Evolutionary conservation across 139 green algal species (phyloP), one percentile per base, ranked within the genome.

Genomic region (Tetradesmus lagerheimii): DNA sequence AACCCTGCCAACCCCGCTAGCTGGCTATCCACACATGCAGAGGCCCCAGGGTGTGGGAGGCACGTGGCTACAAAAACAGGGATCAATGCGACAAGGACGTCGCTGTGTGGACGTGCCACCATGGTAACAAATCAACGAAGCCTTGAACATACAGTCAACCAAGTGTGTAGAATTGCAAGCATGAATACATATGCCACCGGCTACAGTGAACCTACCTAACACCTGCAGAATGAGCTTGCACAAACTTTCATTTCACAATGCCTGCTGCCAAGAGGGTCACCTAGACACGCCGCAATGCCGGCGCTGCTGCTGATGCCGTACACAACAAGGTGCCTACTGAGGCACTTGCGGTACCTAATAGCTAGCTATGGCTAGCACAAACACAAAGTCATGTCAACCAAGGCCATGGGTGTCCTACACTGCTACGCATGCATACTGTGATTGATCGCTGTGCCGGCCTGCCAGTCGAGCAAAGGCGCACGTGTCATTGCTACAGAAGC

Each of bases 171-270:
- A 31, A 71, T 64, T 71, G 23, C 57, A 71, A 31, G 57, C 57
- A 71, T 71, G 57, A 8, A 71, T 71, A 71, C 57, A 71, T n/a
- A n/a, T n/a, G 57, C 23, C 57, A 71, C 57, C 23, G 57, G 3
- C 57, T 71, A 71, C 57, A n/a, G 57, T 71, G 57, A 71, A 71
- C 25, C 50, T 71, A 71, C 57, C 57, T 71, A 71, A 71, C n/a
- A 31, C 57, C 57, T 71, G 57, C 57, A 71, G 57, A 8, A 71
- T 31, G 23, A 31, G 57, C 14, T 66, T 31, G 20, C 11, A 57
- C 23, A 71, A n/a, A n/a, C 0, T n/a, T 71, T 71, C 57, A 71
- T 71, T 71, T 71, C 20, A 1, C 8, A n/a, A n/a, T 15, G 25
- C 57, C 57, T 71, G 57, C 57, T 71, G 57, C 50, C 50, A 27